Evolutionary conservation across 495 filamentous ascomycete species (phyloP), one percentile per base, ranked within the genome.

Genomic region (Penicillium soppii): DNA sequence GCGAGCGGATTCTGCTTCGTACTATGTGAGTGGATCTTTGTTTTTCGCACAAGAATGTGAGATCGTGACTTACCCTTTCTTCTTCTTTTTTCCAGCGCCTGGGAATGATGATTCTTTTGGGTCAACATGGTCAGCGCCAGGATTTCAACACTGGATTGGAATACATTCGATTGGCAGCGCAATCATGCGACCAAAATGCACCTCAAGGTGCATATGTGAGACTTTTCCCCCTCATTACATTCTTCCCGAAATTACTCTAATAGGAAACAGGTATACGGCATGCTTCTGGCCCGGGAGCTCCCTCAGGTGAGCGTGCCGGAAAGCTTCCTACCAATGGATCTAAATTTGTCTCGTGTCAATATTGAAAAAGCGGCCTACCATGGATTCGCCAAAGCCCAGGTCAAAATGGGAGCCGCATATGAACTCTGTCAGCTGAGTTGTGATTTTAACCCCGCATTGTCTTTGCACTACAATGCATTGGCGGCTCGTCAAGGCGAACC

Each of bases 351-450:
- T 20, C 81, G 88, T 43, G 77, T 88, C 62, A 92, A 95, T 65
- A 92, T 98, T 46, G 95, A 98, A 71, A 96, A 96, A 72, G 91
- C 94, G 16, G 94, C 94, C 7, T 97, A 94, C 64, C 84, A 97
- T 43, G 91, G 94, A 43, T 97, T 98, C 69, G 86, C 92, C 42
- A 97, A 97, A 68, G 95, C 95, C 2, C 94, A 98, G 70, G 78
- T 95, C 17, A 98, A 97, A 75, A 97, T 97, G 88, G 94, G 91
- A 23, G 85, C 89, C 50, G 91, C 92, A 7, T 97, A 96, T 73
- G 94, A 98, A 71, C 75, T 98, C 12, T 92, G 91, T 64, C 86
- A 91, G 60, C 77, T 98, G 7, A 89, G 90, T 19, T 97, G 94
- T 65, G 92, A 97, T 57, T 98, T 98, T 69, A 89, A 92, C 58